Evolutionary conservation across 345 rosid genomes (phyloP).

Genomic region (Gynandropsis gynandra): DNA sequence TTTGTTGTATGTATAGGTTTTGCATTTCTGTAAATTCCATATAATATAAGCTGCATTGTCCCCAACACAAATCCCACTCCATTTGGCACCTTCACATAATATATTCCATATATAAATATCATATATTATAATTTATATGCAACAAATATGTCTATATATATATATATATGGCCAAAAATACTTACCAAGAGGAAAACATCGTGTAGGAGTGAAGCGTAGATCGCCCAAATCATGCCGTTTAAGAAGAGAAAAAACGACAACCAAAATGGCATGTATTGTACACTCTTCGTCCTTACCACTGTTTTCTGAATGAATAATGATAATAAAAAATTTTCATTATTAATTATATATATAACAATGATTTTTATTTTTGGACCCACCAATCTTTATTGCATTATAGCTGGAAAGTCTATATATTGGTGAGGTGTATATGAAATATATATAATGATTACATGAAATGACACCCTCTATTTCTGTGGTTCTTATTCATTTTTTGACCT

Average conservation of each 20-base stretch:
- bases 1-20: slow-evolving; percentile 7
- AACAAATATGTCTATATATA: not conserved
- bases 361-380: not conserved
- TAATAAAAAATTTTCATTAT: too few species aligned
- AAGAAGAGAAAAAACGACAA: slow-evolving; percentile 56
- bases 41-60: slow-evolving; percentile 45
- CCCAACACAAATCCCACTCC: slow-evolving; percentile 59
- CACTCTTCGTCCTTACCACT: slow-evolving; percentile 58
- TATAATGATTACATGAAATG: too few species aligned
- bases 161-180: not conserved
- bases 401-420: not conserved
- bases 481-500: too few species aligned
- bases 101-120: not conserved
- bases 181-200: slow-evolving; percentile 53
- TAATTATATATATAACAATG: too few species aligned
- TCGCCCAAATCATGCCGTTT: slow-evolving; percentile 61
- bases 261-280: slow-evolving; percentile 67
- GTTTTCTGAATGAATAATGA: slow-evolving; percentile 45
- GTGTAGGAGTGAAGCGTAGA: slow-evolving; percentile 45
- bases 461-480: too few species aligned
- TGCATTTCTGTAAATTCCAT: slow-evolving; percentile 46
- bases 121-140: not conserved
- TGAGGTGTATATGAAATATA: not conserved
- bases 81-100: slow-evolving; percentile 54
- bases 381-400: not conserved